phyloP scores from a whole-genome alignment of 2,329 filamentous ascomycete species.

The Madurella fahalii region DNA sequence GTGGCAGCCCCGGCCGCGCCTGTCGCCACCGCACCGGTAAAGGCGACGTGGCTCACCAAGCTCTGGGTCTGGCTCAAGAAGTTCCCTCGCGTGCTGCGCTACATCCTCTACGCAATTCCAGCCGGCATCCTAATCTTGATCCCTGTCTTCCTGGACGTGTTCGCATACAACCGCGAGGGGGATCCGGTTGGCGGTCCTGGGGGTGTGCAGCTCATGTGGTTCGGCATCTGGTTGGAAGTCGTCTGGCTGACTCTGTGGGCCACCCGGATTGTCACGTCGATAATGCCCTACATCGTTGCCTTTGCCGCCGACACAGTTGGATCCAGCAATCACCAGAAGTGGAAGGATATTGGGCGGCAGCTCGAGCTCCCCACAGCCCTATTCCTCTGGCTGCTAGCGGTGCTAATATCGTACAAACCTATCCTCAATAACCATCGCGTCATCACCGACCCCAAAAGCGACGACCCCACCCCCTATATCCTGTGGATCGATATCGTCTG shows the following conservation, averaged over 20 bases:
- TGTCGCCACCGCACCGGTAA: conserved; percentile 3
- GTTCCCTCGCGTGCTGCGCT: conserved; percentile 48
- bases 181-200: conserved; percentile 59
- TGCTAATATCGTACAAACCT: conserved; percentile 80
- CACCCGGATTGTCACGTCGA: conserved; percentile 51
- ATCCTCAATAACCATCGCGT: conserved; percentile 63
- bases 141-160: conserved; percentile 43
- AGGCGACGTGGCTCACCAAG: conserved; percentile 29
- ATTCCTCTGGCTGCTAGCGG: conserved; percentile 88
- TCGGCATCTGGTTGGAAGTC: conserved; percentile 91
- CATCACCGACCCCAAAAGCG: conserved; percentile 35
- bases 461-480: conserved; percentile 44
- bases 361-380: conserved; percentile 80
- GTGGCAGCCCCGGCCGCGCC: conserved; percentile 1
- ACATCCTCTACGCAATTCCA: conserved; percentile 46
- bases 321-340: conserved; percentile 87
- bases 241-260: conserved; percentile 91
- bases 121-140: conserved; percentile 43
- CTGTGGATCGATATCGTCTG: conserved; percentile 74
- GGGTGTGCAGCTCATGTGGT: conserved; percentile 79
- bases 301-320: conserved; percentile 64
- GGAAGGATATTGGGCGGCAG: conserved; percentile 81
- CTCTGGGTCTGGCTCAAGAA: conserved; percentile 44
- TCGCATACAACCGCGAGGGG: conserved; percentile 36
- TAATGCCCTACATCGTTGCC: conserved; percentile 46